Conservation (phyloP, 139 green algal species). For the Limnomonas spitsbergensis region DNA sequence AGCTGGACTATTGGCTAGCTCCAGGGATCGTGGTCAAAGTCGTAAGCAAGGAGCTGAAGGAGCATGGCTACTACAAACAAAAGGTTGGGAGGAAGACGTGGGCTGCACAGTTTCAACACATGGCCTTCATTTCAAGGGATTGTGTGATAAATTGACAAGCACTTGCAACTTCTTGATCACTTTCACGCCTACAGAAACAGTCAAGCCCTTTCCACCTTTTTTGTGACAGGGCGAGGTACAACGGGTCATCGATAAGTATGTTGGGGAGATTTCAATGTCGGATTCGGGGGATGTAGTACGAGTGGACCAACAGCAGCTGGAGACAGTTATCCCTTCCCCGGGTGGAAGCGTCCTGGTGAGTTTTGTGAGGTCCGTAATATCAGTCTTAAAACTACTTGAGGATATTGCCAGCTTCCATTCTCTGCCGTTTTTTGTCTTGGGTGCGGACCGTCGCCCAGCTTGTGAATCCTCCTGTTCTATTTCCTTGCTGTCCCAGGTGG, state of each 20-base stretch:
- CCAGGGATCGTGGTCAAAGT: constrained; percentile 86
- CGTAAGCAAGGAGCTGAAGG: constrained; percentile 70
- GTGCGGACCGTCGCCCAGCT: too few relatives aligned
- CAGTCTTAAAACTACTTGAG: background rate
- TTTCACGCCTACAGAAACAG: too few relatives aligned
- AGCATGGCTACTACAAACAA: constrained; percentile 87
- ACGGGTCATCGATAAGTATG: constrained; percentile 66
- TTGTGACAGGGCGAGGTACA: constrained; percentile 77
- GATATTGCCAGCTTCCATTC: too few relatives aligned
- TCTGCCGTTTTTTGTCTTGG: too few relatives aligned
- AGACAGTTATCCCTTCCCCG: constrained; percentile 79
- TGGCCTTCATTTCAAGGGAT: too few relatives aligned
- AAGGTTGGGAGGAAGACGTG: constrained; percentile 56
- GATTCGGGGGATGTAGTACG: constrained; percentile 65
- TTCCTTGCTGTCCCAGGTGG: too few relatives aligned
- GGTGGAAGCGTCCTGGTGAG: constrained; percentile 15
- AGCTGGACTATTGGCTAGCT: constrained; percentile 61
- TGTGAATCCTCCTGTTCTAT: too few relatives aligned
- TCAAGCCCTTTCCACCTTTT: too few relatives aligned
- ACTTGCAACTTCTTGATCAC: too few relatives aligned
- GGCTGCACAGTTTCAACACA: too few relatives aligned
- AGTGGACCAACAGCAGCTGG: constrained; percentile 90
- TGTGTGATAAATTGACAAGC: too few relatives aligned
- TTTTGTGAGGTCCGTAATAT: background rate
- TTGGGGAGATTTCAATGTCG: constrained; percentile 80